Percentiles rank a stretch among this genome's conserved stretches.
Evolutionary conservation across 192 early-diverging fungal genomes (phyloP).

Genomic region (Rhizophagus sp.): DNA sequence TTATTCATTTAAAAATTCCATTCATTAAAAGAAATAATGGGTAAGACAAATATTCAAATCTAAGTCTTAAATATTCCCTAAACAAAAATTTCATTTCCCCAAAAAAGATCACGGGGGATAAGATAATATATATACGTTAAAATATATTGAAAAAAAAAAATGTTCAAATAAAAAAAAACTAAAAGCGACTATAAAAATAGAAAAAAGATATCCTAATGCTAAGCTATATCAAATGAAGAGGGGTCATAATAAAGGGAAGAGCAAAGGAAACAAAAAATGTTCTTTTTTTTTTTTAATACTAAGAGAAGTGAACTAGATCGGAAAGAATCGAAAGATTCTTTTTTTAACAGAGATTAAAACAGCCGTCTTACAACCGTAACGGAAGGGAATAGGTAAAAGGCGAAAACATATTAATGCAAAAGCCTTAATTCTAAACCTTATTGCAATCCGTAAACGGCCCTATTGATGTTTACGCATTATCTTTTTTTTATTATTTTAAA

Average conservation of each 20-base stretch:
- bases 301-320: background rate
- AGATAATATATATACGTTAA: background rate
- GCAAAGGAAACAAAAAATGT: background rate
- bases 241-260: background rate
- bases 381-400: constrained; percentile 13
- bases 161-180: background rate
- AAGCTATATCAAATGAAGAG: background rate
- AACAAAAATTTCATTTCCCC: background rate
- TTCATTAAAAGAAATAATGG: background rate
- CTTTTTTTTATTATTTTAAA: constrained; percentile 5
- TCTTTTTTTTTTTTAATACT: background rate
- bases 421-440: background rate
- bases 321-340: background rate
- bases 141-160: background rate
- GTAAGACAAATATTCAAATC: background rate
- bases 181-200: background rate
- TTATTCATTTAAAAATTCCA: too few relatives aligned
- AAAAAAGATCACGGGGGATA: background rate
- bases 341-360: background rate
- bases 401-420: background rate
- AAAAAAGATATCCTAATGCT: background rate
- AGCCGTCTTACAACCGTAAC: constrained; percentile 1
- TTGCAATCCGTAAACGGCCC: constrained; percentile 6
- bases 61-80: background rate
- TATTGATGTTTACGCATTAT: constrained; percentile 9